Conservation (phyloP, 2,329 filamentous ascomycete species). For the Trichoderma simmonsii region DNA sequence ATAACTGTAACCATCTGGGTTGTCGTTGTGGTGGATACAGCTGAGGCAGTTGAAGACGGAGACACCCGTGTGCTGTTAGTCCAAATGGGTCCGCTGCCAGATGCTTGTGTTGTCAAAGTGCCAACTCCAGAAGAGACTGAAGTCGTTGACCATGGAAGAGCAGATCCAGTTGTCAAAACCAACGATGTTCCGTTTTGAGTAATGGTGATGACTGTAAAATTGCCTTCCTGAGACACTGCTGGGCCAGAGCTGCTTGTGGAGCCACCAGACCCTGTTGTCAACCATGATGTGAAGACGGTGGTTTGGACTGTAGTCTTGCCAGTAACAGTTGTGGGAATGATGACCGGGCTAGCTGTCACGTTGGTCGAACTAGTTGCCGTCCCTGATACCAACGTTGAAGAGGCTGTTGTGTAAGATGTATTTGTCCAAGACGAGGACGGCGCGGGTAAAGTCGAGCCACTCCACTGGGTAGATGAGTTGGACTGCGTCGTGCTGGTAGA, state of each 20-base stretch:
- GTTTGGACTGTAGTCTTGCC: slow-evolving; percentile 1
- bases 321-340: background rate
- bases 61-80: slow-evolving; percentile 13
- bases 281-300: slow-evolving; percentile 14
- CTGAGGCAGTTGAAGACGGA: background rate
- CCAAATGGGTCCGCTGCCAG: slow-evolving; percentile 7
- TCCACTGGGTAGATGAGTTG: background rate
- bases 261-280: slow-evolving; percentile 7
- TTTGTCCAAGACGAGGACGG: background rate
- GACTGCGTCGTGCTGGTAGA: background rate
- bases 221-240: slow-evolving; percentile 19
- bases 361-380: background rate
- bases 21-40: background rate
- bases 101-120: background rate
- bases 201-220: slow-evolving; percentile 19
- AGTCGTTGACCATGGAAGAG: slow-evolving; percentile 14
- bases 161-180: slow-evolving; percentile 17
- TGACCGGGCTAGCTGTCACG: background rate
- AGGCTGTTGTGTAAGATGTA: background rate
- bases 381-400: background rate
- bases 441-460: background rate
- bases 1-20: slow-evolving; percentile 15
- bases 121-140: slow-evolving; percentile 22
- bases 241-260: background rate
- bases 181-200: slow-evolving; percentile 15